Conservation (phyloP, 78 protist genomes). For the Cavenderia fasciculata region DNA sequence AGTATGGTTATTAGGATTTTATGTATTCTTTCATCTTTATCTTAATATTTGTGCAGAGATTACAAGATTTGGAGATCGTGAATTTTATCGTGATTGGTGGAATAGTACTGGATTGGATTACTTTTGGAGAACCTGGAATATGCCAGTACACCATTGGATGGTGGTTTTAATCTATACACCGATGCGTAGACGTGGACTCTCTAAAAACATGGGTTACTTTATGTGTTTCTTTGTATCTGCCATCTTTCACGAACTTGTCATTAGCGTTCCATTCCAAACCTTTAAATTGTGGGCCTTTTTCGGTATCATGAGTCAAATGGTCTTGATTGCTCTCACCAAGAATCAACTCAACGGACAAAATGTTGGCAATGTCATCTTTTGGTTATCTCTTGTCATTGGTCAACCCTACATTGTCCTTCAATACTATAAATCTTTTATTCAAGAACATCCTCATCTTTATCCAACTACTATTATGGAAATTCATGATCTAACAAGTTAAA, state of each 20-base stretch:
- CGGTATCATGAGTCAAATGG: slow-evolving; percentile 83
- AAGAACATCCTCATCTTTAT: slow-evolving; percentile 50
- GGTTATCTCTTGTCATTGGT: slow-evolving; percentile 74
- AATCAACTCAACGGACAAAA: slow-evolving; percentile 48
- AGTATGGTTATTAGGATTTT: slow-evolving; percentile 89
- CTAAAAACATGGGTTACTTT: slow-evolving; percentile 35
- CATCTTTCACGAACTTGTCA: slow-evolving; percentile 82
- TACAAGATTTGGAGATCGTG: slow-evolving; percentile 84
- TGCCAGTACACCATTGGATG: slow-evolving; percentile 90
- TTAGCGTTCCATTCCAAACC: slow-evolving; percentile 70
- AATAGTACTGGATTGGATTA: slow-evolving; percentile 85
- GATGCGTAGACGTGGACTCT: slow-evolving; percentile 55
- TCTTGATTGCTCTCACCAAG: slow-evolving; percentile 43
- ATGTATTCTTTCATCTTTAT: slow-evolving; percentile 86
- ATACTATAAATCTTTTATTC: slow-evolving; percentile 66
- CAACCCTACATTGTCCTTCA: slow-evolving; percentile 76
- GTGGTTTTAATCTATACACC: slow-evolving; percentile 76
- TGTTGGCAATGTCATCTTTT: slow-evolving; percentile 76
- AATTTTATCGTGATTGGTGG: slow-evolving; percentile 92
- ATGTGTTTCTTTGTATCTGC: slow-evolving; percentile 86
- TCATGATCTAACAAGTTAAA: not conserved
- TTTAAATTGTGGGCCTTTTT: slow-evolving; percentile 79
- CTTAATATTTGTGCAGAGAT: slow-evolving; percentile 86
- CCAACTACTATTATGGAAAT: not conserved
- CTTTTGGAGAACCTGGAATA: slow-evolving; percentile 92